These are phyloP conservation scores for Mucor piriformis DNA, from an alignment of 371 early-diverging fungal species.

Conservation along the genomic window DNA sequence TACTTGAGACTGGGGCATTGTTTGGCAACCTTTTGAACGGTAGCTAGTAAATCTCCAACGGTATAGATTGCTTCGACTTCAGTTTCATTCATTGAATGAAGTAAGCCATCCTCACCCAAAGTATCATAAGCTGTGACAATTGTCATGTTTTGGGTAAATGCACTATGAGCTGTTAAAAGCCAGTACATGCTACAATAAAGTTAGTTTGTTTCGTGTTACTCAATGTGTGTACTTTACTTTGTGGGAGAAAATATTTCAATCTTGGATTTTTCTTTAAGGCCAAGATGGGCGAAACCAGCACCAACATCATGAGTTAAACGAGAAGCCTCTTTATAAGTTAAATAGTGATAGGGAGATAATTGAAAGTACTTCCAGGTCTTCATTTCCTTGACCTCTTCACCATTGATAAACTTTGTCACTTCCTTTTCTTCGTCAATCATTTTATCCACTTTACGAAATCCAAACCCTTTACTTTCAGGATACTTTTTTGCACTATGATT, in stretches of 20 bases:
- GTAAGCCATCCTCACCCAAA: slow-evolving; percentile 85
- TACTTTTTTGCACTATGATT: slow-evolving; percentile 48
- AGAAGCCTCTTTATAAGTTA: slow-evolving; percentile 66
- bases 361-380: slow-evolving; percentile 85
- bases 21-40: slow-evolving; percentile 63
- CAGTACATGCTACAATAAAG: slow-evolving; percentile 66
- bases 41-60: slow-evolving; percentile 79
- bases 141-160: slow-evolving; percentile 72
- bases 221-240: slow-evolving; percentile 47
- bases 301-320: slow-evolving; percentile 57
- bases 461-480: slow-evolving; percentile 62
- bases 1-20: slow-evolving; percentile 67
- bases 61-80: slow-evolving; percentile 80
- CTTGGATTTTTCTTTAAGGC: slow-evolving; percentile 64
- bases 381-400: slow-evolving; percentile 66
- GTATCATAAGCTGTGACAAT: slow-evolving; percentile 91
- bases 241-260: slow-evolving; percentile 80
- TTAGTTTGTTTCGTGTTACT: background rate
- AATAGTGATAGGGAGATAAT: slow-evolving; percentile 67
- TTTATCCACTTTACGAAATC: slow-evolving; percentile 65
- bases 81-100: slow-evolving; percentile 86
- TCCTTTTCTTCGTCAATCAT: slow-evolving; percentile 79
- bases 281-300: slow-evolving; percentile 68
- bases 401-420: slow-evolving; percentile 67
- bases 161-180: slow-evolving; percentile 70